These are phyloP conservation scores for Cardamine occulta DNA, from an alignment of 345 rosid species.

Conservation along the genomic window DNA sequence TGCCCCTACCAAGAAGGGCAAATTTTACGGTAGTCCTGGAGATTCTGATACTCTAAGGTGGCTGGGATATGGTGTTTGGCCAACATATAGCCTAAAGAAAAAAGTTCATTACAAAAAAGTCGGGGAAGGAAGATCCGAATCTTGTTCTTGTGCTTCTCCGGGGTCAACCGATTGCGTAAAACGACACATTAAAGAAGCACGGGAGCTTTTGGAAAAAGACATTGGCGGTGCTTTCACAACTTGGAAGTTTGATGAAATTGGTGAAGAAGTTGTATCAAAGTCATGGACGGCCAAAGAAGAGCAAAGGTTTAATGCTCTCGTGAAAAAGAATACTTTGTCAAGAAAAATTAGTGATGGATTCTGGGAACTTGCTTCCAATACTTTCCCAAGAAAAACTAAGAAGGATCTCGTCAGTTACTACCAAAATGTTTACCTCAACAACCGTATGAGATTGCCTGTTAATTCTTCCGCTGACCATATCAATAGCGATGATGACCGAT, in stretches of 20 bases:
- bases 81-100: slow-evolving; percentile 40
- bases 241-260: slow-evolving; percentile 54
- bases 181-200: slow-evolving; percentile 42
- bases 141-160: slow-evolving; percentile 46
- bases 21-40: slow-evolving; percentile 41
- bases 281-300: slow-evolving; percentile 54
- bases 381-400: slow-evolving; percentile 43
- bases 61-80: slow-evolving; percentile 56
- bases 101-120: slow-evolving; percentile 36
- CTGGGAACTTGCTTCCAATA: slow-evolving; percentile 42
- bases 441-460: slow-evolving; percentile 42
- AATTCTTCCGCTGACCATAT: slow-evolving; percentile 36
- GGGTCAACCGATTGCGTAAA: slow-evolving; percentile 46
- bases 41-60: slow-evolving; percentile 49
- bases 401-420: slow-evolving; percentile 50
- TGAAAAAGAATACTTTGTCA: slow-evolving; percentile 39
- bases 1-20: slow-evolving; percentile 40
- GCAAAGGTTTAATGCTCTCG: slow-evolving; percentile 39
- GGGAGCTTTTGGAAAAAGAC: slow-evolving; percentile 38
- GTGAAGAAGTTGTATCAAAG: slow-evolving; percentile 45
- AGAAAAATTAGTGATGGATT: slow-evolving; percentile 20
- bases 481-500: slow-evolving; percentile 53
- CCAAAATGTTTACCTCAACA: slow-evolving; percentile 48
- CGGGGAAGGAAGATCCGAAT: slow-evolving; percentile 47
- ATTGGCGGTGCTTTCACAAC: slow-evolving; percentile 47